phyloP scores from a whole-genome alignment of 176 grass and related monocot species.

The Musa itinerans region DNA sequence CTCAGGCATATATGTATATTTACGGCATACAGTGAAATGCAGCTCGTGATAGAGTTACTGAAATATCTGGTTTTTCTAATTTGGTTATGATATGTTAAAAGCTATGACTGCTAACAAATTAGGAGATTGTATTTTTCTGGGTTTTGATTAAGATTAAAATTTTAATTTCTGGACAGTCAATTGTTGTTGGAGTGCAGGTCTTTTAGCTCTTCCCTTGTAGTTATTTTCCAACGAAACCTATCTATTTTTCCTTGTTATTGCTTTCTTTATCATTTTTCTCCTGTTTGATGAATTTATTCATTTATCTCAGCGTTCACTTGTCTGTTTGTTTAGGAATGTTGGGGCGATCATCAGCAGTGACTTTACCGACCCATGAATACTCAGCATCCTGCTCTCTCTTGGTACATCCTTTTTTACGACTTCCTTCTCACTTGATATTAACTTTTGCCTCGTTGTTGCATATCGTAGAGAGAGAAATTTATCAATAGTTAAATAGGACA shows the following conservation, averaged over 20 bases:
- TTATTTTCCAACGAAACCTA: neutral
- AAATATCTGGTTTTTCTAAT: too few relatives aligned
- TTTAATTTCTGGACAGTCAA: too few relatives aligned
- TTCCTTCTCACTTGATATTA: neutral
- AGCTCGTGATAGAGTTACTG: too few relatives aligned
- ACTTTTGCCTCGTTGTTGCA: neutral
- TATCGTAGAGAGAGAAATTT: neutral
- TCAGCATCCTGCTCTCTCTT: neutral
- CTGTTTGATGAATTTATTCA: neutral
- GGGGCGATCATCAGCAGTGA: neutral
- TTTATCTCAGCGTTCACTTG: neutral
- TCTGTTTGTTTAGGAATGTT: constrained; percentile 3
- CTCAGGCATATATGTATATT: too few relatives aligned
- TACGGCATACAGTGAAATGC: too few relatives aligned
- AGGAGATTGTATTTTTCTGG: too few relatives aligned
- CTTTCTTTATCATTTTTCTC: neutral
- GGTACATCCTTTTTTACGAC: neutral
- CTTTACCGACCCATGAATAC: neutral
- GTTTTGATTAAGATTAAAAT: too few relatives aligned
- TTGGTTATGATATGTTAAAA: too few relatives aligned
- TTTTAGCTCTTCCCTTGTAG: neutral
- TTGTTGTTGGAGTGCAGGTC: too few relatives aligned
- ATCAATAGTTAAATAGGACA: too few relatives aligned
- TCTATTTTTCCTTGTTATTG: neutral
- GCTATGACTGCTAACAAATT: too few relatives aligned